Conservation (phyloP, 306 rosid genomes). For the Macrotyloma uniflorum region DNA sequence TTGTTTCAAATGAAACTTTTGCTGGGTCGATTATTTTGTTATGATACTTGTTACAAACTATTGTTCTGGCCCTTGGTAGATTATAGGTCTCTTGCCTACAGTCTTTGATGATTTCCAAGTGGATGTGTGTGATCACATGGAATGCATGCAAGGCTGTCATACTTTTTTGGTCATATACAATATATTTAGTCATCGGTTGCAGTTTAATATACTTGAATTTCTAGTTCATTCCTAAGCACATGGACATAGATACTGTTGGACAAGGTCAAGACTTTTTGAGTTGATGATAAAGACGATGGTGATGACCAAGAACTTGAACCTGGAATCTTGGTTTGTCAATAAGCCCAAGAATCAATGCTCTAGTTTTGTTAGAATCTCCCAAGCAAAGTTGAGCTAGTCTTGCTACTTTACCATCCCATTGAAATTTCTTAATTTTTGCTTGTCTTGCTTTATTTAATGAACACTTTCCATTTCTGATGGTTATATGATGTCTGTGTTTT, state of each 20-base stretch:
- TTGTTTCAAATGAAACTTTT: background rate
- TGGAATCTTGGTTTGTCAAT: background rate
- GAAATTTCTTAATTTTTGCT: background rate
- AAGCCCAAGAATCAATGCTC: slow-evolving; percentile 55
- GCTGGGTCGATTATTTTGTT: background rate
- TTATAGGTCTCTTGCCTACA: no score
- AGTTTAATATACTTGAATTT: background rate
- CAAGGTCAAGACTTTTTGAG: slow-evolving; percentile 41
- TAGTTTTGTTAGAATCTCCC: slow-evolving; percentile 64
- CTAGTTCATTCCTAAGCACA: background rate
- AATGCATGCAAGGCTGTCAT: background rate
- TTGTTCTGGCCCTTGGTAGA: background rate
- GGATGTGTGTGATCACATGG: background rate
- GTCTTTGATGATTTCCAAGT: background rate
- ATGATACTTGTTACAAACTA: background rate
- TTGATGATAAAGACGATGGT: background rate
- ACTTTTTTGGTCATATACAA: background rate
- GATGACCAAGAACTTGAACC: background rate
- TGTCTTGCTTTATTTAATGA: background rate
- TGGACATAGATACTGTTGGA: background rate
- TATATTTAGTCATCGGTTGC: background rate
- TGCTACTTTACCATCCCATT: slow-evolving; percentile 46
- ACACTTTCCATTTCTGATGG: background rate
- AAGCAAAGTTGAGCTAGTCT: slow-evolving; percentile 80
- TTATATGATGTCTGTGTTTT: background rate